Evolutionary conservation across 2,329 filamentous ascomycete genomes (phyloP), one percentile per base, ranked within the genome.

Genomic region (Aspergillus sp.): DNA sequence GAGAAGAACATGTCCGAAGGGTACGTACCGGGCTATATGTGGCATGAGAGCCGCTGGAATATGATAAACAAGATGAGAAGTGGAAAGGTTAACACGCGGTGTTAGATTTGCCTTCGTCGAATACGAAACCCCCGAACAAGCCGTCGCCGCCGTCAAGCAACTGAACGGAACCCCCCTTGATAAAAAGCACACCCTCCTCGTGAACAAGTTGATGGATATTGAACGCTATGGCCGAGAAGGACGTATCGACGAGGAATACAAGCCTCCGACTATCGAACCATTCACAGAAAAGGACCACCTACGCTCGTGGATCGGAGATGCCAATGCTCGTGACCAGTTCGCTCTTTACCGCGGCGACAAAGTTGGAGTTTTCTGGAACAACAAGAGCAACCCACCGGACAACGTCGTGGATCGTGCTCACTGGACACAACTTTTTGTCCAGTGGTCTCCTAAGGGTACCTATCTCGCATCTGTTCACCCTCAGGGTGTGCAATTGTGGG

Each of bases 151-250:
- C 56, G 91, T 93, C 68, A 93, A 96, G 76, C 86, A 90, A 70
- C 88, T 99, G 59, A 88, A 99, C 76, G 86, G 86, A 69, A 87
- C 89, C 5, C 86, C 93, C 45, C 89, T 99, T 70, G 95, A 99
- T 81, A 98, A 96, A 85, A 97, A 89, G 80, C 93, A 99, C 83
- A 96, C 86, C 52, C 86, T 99, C 68, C 85, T 89, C 63, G 93
- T 99, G 68, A 99, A 99, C 86, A 99, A 99, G 80, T 84, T 99
- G 69, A 97, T 93, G 69, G 95, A 99, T 74, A 93, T 99, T 71
- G 95, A 99, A 75, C 89, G 95, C 66, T 99, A 91, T 75, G 95
- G 95, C 63, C 87, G 92, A 62, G 95, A 98, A 80, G 95, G 95
- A 66, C 88, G 92, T 65, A 85, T 99, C 69, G 90, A 96, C 66